These are phyloP conservation scores for Pharus latifolius DNA, from an alignment of 176 grass and related monocot species.

Conservation along the genomic window DNA sequence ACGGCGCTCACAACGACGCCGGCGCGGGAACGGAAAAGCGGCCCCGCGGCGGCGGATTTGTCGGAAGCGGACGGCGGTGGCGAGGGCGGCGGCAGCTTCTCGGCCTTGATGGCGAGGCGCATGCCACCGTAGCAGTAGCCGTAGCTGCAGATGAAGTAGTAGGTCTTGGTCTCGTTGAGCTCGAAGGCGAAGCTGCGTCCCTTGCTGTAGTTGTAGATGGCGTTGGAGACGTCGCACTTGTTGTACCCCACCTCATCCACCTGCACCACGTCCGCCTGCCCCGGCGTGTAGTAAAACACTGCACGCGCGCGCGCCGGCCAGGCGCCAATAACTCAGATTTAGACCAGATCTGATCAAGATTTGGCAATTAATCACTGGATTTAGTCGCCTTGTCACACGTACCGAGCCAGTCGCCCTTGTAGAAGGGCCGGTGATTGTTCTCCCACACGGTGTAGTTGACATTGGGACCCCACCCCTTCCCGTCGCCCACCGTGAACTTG, in stretches of 20 bases:
- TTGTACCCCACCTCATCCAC: conserved; percentile 86
- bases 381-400: too few relatives aligned
- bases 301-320: too few relatives aligned
- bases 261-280: conserved; percentile 79
- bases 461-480: conserved; percentile 58
- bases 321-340: neutral
- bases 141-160: conserved; percentile 99
- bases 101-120: conserved; percentile 59
- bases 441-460: conserved; percentile 82
- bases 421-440: conserved; percentile 69
- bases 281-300: conserved; percentile 99
- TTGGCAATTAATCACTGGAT: too few relatives aligned
- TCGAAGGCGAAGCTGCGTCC: conserved; percentile 82
- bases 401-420: conserved; percentile 97
- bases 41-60: neutral
- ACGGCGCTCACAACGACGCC: conserved; percentile 7
- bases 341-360: too few relatives aligned
- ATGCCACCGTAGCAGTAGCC: conserved; percentile 90
- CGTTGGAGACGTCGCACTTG: conserved; percentile 62
- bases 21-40: neutral
- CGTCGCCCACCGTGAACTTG: conserved; percentile 61
- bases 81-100: conserved; percentile 60
- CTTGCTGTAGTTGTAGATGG: conserved; percentile 99
- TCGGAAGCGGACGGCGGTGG: conserved; percentile 8
- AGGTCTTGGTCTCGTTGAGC: conserved; percentile 88